A percentile compares a stretch with the other conserved stretches of the same genome.
phyloP scores from a whole-genome alignment of 495 filamentous ascomycete species.

The Trypethelium eluteriae region DNA sequence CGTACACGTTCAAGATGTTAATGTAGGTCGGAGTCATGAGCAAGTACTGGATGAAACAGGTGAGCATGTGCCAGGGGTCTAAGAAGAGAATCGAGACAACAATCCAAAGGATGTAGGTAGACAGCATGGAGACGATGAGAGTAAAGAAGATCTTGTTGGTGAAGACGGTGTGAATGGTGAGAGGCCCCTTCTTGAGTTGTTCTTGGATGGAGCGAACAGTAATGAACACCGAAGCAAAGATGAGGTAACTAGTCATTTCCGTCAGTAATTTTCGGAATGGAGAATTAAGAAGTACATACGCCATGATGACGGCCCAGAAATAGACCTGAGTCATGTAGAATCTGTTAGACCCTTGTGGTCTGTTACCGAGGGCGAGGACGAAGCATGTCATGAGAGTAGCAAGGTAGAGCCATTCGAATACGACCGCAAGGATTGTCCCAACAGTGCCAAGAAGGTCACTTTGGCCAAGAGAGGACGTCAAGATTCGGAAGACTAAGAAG shows the following conservation, averaged over 20 bases:
- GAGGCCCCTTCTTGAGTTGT: constrained; percentile 51
- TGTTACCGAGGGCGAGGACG: constrained; percentile 88
- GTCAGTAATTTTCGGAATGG: constrained; percentile 14
- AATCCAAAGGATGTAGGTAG: constrained; percentile 92
- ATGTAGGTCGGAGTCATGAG: constrained; percentile 91
- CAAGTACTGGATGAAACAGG: constrained; percentile 91
- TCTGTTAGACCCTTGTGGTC: constrained; percentile 86
- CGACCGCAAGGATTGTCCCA: constrained; percentile 72
- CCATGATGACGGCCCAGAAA: constrained; percentile 94
- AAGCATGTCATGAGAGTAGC: constrained; percentile 90
- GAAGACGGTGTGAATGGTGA: constrained; percentile 64
- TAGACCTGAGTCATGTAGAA: constrained; percentile 95
- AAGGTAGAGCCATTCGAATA: constrained; percentile 96
- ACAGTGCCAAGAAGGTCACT: constrained; percentile 58
- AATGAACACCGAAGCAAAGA: constrained; percentile 93
- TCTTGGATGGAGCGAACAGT: constrained; percentile 74
- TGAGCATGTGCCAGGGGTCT: constrained; percentile 99
- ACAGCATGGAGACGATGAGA: constrained; percentile 80
- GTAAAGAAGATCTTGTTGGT: constrained; percentile 86
- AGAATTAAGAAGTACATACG: constrained; percentile 44
- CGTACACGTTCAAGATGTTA: constrained; percentile 95
- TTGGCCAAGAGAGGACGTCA: constrained; percentile 75
- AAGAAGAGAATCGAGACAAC: constrained; percentile 89
- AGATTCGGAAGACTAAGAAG: constrained; percentile 96
- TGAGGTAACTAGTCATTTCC: constrained; percentile 56